Percentiles rank a stretch among this genome's conserved stretches.
Conservation (phyloP, 805 yeast genomes). For the Monosporozyma unispora region DNA sequence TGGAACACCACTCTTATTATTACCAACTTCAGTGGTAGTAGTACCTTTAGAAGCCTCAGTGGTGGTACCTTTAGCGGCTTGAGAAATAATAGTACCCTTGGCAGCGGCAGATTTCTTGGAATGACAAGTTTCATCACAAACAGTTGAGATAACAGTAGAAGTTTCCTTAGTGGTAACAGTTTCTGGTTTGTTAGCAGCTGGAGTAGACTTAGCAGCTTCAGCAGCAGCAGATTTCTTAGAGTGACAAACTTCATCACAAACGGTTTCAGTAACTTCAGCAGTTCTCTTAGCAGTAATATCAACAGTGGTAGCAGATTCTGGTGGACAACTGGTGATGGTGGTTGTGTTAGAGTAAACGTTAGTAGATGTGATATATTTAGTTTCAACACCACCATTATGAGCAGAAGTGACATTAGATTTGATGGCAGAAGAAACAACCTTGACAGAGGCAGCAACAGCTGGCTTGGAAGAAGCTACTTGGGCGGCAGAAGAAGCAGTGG, state of each 20-base stretch:
- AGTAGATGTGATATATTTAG: background rate
- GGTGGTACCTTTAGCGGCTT: background rate
- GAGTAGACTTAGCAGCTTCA: constrained; percentile 2
- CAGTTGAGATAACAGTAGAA: constrained; percentile 6
- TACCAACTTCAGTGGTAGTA: no score
- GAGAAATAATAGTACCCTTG: no score
- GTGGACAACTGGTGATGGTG: constrained; percentile 1
- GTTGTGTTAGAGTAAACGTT: background rate
- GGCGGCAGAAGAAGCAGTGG: background rate
- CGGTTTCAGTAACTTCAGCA: constrained; percentile 6
- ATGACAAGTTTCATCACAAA: constrained; percentile 8
- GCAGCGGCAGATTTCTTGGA: constrained; percentile 6
- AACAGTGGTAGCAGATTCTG: constrained; percentile 1
- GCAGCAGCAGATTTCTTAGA: constrained; percentile 6
- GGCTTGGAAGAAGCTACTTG: background rate
- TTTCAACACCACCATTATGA: background rate
- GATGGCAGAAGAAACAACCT: no score
- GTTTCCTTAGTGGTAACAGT: constrained; percentile 3
- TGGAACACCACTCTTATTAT: background rate
- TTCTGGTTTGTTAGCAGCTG: background rate
- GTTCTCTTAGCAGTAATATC: background rate
- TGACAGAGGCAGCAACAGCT: background rate
- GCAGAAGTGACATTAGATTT: background rate
- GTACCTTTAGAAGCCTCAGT: background rate
- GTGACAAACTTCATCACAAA: constrained; percentile 10